A percentile compares a stretch with the other conserved stretches of the same genome.
Evolutionary conservation across 2,329 filamentous ascomycete genomes (phyloP).

Genomic region (Fusarium nygamai): DNA sequence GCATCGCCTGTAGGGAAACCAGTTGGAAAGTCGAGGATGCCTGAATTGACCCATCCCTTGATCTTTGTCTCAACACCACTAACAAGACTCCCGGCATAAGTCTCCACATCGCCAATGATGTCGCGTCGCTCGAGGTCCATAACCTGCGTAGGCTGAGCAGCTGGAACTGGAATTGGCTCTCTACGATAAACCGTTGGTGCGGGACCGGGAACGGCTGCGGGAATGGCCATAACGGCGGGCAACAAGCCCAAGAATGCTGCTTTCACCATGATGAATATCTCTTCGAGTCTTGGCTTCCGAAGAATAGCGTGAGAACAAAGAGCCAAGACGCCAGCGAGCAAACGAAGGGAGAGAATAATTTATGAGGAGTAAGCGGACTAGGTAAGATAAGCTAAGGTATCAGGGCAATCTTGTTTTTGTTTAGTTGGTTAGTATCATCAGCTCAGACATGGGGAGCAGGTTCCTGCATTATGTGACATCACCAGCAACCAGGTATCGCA

Average conservation of each 20-base stretch:
- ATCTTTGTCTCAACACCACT: conserved; percentile 63
- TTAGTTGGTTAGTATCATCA: neutral
- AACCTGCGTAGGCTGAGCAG: conserved; percentile 39
- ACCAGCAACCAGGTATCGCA: conserved; percentile 4
- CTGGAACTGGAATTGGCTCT: conserved; percentile 12
- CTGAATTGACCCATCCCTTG: conserved; percentile 69
- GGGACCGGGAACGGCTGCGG: conserved; percentile 34
- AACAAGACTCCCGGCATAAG: conserved; percentile 62
- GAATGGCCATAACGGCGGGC: conserved; percentile 37
- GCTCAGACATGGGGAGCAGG: conserved; percentile 14
- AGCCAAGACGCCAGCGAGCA: neutral
- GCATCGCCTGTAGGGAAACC: conserved; percentile 69
- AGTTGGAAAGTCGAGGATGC: conserved; percentile 74
- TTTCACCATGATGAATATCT: conserved; percentile 28
- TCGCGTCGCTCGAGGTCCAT: conserved; percentile 45
- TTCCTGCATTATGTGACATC: conserved; percentile 38
- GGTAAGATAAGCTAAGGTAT: neutral
- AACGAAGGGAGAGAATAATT: neutral
- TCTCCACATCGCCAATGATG: conserved; percentile 55
- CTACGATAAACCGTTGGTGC: conserved; percentile 33
- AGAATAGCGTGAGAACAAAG: neutral
- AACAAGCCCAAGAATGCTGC: conserved; percentile 36
- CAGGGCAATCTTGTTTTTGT: conserved; percentile 19
- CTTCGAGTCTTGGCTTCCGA: neutral
- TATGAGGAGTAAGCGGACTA: neutral